Base-by-base conservation (phyloP, 345 rosid species). In the Eucalyptus guilfoylei region DNA sequence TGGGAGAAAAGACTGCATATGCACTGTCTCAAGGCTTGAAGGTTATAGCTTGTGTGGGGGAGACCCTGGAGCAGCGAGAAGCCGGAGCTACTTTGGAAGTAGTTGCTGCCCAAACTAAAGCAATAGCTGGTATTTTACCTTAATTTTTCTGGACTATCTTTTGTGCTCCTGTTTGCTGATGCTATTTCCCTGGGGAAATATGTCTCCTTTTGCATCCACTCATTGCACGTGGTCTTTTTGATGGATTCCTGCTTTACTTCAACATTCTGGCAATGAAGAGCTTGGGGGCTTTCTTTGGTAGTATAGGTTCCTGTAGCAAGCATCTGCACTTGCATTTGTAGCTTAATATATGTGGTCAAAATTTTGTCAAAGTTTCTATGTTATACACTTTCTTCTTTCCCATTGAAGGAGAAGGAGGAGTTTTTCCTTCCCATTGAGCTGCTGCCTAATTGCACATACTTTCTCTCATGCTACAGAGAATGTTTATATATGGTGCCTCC, bases 21-120 rank as follows among this genome's bases (percentile, higher is more conserved):
- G 99, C 99, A 64, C 99, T 97, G 88, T 58, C 95, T 87, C 93
- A 95, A 94, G 99, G 99, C 89, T 89, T 97, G 93, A 96, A 95
- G 91, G 99, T 97, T 76, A 96, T 97, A 88, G 99, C 99, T 90
- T 97, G 99, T 90, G 95, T 96, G 58, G 99, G 99, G 86, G 99
- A 97, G 94, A 96, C 97, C 69, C 96, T 96, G 60, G 99, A 96
- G 93, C 96, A 97, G 91, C 94, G 98, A 11, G 99, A 96, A 92
- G 90, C 98, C 50, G 99, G 98, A 55, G 91, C 96, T 14, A 97
- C 98, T 24, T 50, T 95, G 96, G 96, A 92, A 58, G 97, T 96
- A 88, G 99, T 97, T 90, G 96, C 98, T 89, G 96, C 97, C 86
- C 99, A 97, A 94, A 96, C 96, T 54, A 97, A 96, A 92, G 98